Conservation (phyloP, 805 yeast species). For the Pichia ethanolica region DNA sequence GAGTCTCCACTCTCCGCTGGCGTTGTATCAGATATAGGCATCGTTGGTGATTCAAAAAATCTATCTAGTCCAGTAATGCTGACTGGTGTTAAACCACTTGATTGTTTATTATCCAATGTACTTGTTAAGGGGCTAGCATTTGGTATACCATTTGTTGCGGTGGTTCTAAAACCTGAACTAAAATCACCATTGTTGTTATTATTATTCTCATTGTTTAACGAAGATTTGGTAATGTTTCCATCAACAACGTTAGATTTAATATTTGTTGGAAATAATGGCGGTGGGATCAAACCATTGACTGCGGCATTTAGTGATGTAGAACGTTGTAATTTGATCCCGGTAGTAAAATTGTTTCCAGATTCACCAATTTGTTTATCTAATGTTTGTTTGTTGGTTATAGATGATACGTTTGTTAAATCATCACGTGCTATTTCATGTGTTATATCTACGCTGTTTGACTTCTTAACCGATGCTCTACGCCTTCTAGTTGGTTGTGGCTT, state of each 20-base stretch:
- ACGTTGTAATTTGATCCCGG: neutral
- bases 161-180: neutral
- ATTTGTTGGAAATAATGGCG: slow-evolving; percentile 9
- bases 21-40: neutral
- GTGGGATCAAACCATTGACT: slow-evolving; percentile 4
- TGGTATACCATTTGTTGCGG: neutral
- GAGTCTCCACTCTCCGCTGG: neutral
- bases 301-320: slow-evolving; percentile 4
- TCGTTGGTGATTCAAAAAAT: slow-evolving; percentile 8
- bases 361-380: too few relatives aligned
- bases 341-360: too few relatives aligned
- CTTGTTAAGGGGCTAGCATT: neutral
- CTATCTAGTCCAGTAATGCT: slow-evolving; percentile 7
- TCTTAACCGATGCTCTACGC: neutral
- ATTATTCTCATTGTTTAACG: neutral
- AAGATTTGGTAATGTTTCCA: neutral
- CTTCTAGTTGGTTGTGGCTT: neutral
- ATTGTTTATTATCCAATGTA: neutral
- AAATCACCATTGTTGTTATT: neutral
- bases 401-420: too few relatives aligned
- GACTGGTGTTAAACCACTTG: neutral
- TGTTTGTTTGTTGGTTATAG: too few relatives aligned
- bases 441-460: too few relatives aligned
- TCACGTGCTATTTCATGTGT: too few relatives aligned
- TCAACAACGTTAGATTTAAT: neutral